Percentiles rank a stretch among this genome's conserved stretches.
Conservation (phyloP, 1,284 basidiomycete species). For the Caloboletus inedulis region DNA sequence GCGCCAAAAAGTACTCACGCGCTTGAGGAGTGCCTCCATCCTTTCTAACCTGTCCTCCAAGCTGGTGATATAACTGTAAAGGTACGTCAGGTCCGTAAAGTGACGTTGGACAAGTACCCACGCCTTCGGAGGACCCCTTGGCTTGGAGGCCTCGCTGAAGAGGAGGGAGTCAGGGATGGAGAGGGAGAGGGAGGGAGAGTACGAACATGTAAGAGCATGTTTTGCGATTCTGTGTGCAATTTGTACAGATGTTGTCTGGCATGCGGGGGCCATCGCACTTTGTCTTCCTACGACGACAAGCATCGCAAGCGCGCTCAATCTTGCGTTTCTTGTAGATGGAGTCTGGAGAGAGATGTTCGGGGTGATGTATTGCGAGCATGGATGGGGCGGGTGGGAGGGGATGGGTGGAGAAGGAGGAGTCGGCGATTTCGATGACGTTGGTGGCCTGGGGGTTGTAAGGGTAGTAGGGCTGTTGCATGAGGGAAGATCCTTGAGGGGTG, state of each 20-base stretch:
- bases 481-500: too few relatives aligned
- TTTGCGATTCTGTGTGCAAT: conserved; percentile 62
- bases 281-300: conserved; percentile 63
- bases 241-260: conserved; percentile 63
- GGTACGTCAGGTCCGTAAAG: not conserved
- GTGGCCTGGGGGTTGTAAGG: conserved; percentile 14
- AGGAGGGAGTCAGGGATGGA: not conserved
- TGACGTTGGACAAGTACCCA: conserved; percentile 36
- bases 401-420: conserved; percentile 12
- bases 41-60: conserved; percentile 75
- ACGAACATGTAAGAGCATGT: conserved; percentile 73
- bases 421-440: conserved; percentile 33
- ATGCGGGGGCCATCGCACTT: conserved; percentile 67
- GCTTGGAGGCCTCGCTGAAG: conserved; percentile 68
- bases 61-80: conserved; percentile 64
- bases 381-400: conserved; percentile 5
- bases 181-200: not conserved
- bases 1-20: conserved; percentile 43
- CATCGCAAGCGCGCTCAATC: conserved; percentile 69
- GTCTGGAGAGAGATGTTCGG: conserved; percentile 7
- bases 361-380: conserved; percentile 12
- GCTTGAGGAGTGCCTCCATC: conserved; percentile 65
- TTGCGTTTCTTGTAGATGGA: conserved; percentile 47
- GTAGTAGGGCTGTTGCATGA: conserved; percentile 28
- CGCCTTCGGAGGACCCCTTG: conserved; percentile 83